A percentile compares a stretch with the other conserved stretches of the same genome.
These are phyloP conservation scores for Curvularia verruculosa DNA, from an alignment of 2,329 filamentous ascomycete species.

Conservation along the genomic window DNA sequence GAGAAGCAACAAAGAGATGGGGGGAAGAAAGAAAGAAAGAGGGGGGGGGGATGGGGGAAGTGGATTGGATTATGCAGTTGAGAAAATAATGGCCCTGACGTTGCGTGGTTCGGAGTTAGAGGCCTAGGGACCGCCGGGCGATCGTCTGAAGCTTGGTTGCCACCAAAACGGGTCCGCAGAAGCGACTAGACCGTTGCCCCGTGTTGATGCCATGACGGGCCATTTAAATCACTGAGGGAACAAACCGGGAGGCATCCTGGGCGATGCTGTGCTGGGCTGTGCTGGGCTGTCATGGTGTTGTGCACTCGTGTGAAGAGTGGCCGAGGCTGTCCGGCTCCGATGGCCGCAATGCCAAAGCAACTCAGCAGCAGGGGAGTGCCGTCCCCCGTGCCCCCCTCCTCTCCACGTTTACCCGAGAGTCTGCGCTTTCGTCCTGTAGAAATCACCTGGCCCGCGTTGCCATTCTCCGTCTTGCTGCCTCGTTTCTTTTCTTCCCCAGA, in stretches of 20 bases:
- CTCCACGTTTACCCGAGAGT: conserved; percentile 13
- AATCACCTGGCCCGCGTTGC: conserved; percentile 1
- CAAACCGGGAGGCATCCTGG: conserved; percentile 5
- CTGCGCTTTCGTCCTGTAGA: conserved; percentile 1
- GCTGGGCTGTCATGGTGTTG: not conserved
- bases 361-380: not conserved
- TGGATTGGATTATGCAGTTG: conserved; percentile 23
- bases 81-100: conserved; percentile 19
- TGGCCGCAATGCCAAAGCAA: conserved; percentile 5
- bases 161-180: conserved; percentile 14
- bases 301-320: not conserved
- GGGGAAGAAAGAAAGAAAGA: conserved; percentile 16
- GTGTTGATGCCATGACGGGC: conserved; percentile 1
- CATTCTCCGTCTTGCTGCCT: not conserved
- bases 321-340: conserved; percentile 17
- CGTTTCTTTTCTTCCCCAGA: conserved; percentile 1
- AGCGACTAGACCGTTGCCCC: conserved; percentile 4
- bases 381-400: conserved; percentile 14
- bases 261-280: not conserved
- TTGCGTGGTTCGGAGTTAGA: conserved; percentile 12
- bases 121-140: conserved; percentile 15
- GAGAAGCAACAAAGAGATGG: conserved; percentile 13
- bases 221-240: conserved; percentile 8
- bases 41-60: conserved; percentile 14
- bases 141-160: conserved; percentile 28